Evolutionary conservation across 805 yeast genomes (phyloP), one percentile per base, ranked within the genome.

Genomic region (Kodamaea jinghongensis): DNA sequence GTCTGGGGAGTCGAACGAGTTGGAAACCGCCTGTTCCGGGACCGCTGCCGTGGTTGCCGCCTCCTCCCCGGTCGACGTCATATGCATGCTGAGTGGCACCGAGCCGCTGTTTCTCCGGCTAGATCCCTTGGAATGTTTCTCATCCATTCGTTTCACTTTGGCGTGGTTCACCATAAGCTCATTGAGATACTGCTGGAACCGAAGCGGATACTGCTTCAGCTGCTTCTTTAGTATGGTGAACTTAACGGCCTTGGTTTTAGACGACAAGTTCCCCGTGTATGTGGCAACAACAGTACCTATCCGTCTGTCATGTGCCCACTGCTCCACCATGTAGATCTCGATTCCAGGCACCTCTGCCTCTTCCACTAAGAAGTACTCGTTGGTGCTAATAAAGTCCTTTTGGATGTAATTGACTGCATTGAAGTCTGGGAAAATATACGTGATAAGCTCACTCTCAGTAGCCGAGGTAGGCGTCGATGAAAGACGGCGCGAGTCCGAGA

Each of bases 291-390:
- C 71, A 1, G 83, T 72, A 17, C 86, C 80, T 9, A 79, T 65
- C 30, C 75, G 70, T 32, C 98, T 69, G 43, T 81, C 81, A 25
- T 83, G 73, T 2, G 86, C 83, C 99, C 99, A 93, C 60, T 91
- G 97, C 58, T 93, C 98, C 8, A 91, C 96, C 28, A 93, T 70
- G 58, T 93, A 93, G 11, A 86, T 76, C 60, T 93, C 98, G 56
- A 84, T 88, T 1, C 99, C 98, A 1, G 68, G 51, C 16, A 83
- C 68, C 7, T 61, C 63, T 4, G 79, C 60, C 39, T 69, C 72
- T 33, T 75, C 76, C 26, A 71, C 46, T 9, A 71, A 41, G 44
- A 61, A 76, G 43, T 67, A 60, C 36, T 66, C 72, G 34, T 59
- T 56, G 4, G 48, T 42, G 2, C 48, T 26, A 10, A 61, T 51